These are phyloP conservation scores for Sporothrix phasma DNA, from an alignment of 2,329 filamentous ascomycete genomes.

Conservation along the genomic window DNA sequence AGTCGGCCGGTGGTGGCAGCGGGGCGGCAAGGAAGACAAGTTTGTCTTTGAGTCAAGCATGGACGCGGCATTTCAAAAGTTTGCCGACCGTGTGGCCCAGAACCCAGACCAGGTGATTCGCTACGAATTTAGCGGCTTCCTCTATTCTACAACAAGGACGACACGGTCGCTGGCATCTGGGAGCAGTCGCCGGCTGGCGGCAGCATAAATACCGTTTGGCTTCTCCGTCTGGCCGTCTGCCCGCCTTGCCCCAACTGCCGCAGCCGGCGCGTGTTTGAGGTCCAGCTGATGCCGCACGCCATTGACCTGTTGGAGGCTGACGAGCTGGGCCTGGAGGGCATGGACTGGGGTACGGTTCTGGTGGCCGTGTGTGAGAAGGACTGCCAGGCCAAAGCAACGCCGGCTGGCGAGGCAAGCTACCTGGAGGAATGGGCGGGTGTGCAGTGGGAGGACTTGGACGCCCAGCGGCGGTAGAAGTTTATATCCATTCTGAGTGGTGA, in stretches of 20 bases:
- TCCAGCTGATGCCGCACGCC: conserved; percentile 83
- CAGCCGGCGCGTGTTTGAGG: conserved; percentile 68
- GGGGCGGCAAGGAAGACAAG: conserved; percentile 50
- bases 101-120: conserved; percentile 76
- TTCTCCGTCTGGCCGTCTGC: conserved; percentile 41
- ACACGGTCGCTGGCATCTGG: conserved; percentile 56
- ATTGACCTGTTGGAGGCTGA: conserved; percentile 82
- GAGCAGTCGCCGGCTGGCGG: conserved; percentile 21
- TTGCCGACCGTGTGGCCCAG: conserved; percentile 66
- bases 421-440: conserved; percentile 96
- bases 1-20: conserved; percentile 22
- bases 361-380: conserved; percentile 75
- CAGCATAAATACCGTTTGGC: conserved; percentile 22
- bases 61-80: conserved; percentile 69
- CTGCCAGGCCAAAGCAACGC: conserved; percentile 53
- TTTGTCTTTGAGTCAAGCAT: conserved; percentile 64
- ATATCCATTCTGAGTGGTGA: not conserved
- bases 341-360: conserved; percentile 97
- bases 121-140: conserved; percentile 68
- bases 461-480: conserved; percentile 25
- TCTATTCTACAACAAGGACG: conserved; percentile 70
- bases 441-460: conserved; percentile 78
- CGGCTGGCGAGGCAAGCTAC: conserved; percentile 60
- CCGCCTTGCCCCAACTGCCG: conserved; percentile 71
- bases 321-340: conserved; percentile 63